Percentiles rank a stretch among this genome's conserved stretches.
Conservation (phyloP, 352 stramenopile genomes). For the Aphanomyces stellatus region DNA sequence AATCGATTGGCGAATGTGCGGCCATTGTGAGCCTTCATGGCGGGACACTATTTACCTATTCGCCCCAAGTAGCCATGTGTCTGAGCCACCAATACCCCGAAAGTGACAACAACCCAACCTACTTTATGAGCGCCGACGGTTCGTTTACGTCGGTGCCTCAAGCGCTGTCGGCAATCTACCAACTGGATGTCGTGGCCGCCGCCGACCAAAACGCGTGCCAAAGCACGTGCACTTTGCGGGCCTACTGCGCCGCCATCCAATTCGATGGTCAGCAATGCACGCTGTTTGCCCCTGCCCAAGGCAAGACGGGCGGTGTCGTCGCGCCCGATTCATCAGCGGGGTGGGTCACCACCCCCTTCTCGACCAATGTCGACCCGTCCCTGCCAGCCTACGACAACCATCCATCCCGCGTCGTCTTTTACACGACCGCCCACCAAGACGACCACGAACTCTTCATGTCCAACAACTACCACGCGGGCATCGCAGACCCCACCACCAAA, state of each 20-base stretch:
- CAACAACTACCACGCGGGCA: not conserved
- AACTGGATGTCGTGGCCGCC: not conserved
- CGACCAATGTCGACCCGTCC: not conserved
- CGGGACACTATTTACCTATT: not conserved
- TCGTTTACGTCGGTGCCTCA: not conserved
- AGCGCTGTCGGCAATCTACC: not conserved
- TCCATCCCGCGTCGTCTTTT: constrained; percentile 1
- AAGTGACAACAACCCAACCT: not conserved
- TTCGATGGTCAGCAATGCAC: not conserved
- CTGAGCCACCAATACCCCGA: not conserved
- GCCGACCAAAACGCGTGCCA: not conserved
- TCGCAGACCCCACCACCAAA: constrained; percentile 1
- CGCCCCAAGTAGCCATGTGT: not conserved
- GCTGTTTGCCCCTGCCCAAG: not conserved
- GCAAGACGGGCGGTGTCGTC: not conserved
- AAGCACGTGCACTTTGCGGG: not conserved
- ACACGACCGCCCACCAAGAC: constrained; percentile 10
- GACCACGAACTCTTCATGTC: constrained; percentile 17
- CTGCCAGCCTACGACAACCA: not conserved
- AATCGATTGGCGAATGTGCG: constrained; percentile 11
- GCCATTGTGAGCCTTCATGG: not conserved
- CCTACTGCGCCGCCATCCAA: not conserved
- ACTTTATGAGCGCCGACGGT: not conserved
- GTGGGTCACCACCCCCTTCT: not conserved
- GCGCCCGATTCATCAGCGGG: not conserved